Evolutionary conservation across 2,329 filamentous ascomycete genomes (phyloP), one percentile per base, ranked within the genome.

Genomic region (Fusarium xylarioides): DNA sequence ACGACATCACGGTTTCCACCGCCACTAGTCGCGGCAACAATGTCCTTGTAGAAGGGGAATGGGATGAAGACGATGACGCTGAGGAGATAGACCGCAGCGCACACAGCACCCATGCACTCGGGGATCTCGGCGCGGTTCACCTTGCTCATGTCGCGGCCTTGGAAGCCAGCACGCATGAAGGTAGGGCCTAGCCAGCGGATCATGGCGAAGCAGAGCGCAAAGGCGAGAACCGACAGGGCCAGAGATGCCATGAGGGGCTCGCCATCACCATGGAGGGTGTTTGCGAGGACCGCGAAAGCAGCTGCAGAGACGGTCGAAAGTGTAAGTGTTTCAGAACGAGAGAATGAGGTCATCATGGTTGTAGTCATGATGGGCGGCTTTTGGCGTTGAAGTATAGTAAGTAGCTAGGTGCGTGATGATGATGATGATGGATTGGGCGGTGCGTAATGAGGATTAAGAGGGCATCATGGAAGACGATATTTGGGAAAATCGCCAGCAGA

Each of bases 31-130:
- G 95, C 95, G 21, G 94, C 93, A 32, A 98, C 95, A 74, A 99
- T 97, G 81, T 98, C 95, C 83, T 98, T 97, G 86, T 98, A 98
- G 82, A 99, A 98, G 3, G 95, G 93, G 82, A 98, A 97, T 0
- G 96, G 96, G 66, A 98, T 95, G 81, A 99, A 99, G 71, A 94
- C 85, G 75, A 98, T 97, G 74, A 98, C 88, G 55, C 91, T 89
- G 74, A 99, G 87, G 47, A 99, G 88, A 83, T 98, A 98, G 32
- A 98, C 95, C 74, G 96, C 90, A 14, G 95, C 96, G 80, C 94
- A 97, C 32, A 99, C 89, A 65, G 94, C 94, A 35, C 96, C 96
- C 95, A 99, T 98, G 75, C 93, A 95, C 83, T 99, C 96, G 28
- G 96, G 96, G 77, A 98, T 92, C 82, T 96, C 94, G 67, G 88